Percentiles rank a stretch among this genome's conserved stretches.
These are phyloP conservation scores for Tritrichomonas foetus DNA, from an alignment of 208 protist species.

Conservation along the genomic window DNA sequence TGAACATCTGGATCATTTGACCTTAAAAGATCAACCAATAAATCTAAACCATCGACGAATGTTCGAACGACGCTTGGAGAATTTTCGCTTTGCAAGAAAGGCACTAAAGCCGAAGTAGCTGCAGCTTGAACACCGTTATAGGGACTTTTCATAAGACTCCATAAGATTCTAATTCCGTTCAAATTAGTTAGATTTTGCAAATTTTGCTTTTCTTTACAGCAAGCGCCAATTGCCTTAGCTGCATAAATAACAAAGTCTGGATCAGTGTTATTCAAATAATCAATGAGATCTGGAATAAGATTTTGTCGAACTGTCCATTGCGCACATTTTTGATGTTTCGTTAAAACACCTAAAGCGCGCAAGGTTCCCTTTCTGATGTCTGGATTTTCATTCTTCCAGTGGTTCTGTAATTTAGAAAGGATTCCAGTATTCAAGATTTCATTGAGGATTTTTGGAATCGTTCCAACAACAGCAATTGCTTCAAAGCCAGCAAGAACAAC, in stretches of 20 bases:
- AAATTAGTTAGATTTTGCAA: background rate
- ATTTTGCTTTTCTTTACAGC: background rate
- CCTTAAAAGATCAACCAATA: background rate
- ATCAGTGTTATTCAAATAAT: background rate
- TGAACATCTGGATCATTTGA: background rate
- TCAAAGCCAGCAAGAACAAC: background rate
- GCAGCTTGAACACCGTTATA: background rate
- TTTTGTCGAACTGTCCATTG: background rate
- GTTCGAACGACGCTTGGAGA: background rate
- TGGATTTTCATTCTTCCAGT: background rate
- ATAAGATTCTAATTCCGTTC: background rate
- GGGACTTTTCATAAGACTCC: constrained; percentile 8
- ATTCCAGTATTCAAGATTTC: background rate
- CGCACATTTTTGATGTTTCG: background rate
- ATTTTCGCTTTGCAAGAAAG: background rate
- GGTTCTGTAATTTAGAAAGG: background rate
- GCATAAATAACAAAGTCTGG: background rate
- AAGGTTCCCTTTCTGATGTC: background rate
- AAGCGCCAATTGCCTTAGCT: background rate
- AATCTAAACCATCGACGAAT: constrained; percentile 20
- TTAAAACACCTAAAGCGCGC: background rate
- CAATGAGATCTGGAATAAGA: background rate
- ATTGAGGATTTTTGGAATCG: background rate
- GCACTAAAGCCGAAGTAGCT: background rate
- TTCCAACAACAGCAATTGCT: background rate